Conservation (phyloP, 2,329 filamentous ascomycete species). For the Karstenula rhodostoma region DNA sequence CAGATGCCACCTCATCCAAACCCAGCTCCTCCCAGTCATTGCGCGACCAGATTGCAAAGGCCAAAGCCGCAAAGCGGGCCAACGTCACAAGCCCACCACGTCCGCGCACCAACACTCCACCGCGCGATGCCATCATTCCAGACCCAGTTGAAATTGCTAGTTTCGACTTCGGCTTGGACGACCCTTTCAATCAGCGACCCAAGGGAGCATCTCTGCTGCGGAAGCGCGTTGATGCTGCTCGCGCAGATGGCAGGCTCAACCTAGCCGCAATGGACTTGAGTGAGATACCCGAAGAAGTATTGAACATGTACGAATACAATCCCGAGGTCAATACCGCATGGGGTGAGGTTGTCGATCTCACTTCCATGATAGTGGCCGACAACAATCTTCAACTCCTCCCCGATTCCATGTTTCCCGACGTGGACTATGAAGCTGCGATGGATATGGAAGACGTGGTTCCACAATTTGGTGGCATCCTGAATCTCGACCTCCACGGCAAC, state of each 20-base stretch:
- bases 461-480: conserved; percentile 83
- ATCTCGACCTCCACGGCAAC: conserved; percentile 88
- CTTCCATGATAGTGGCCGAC: conserved; percentile 83
- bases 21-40: conserved; percentile 79
- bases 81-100: conserved; percentile 31
- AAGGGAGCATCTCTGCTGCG: conserved; percentile 73
- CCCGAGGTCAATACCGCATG: conserved; percentile 71
- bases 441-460: conserved; percentile 72
- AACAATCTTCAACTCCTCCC: conserved; percentile 82
- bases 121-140: conserved; percentile 40
- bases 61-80: conserved; percentile 74
- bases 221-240: conserved; percentile 75
- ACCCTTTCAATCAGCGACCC: conserved; percentile 75
- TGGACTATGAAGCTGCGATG: conserved; percentile 60
- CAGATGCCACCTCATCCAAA: conserved; percentile 42
- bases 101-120: conserved; percentile 37
- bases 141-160: conserved; percentile 34
- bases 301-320: conserved; percentile 89
- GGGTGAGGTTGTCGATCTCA: conserved; percentile 91
- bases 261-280: conserved; percentile 84
- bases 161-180: conserved; percentile 66
- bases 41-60: conserved; percentile 91
- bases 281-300: conserved; percentile 80
- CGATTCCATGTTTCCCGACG: conserved; percentile 81
- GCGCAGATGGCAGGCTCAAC: conserved; percentile 82